Evolutionary conservation across 2,329 filamentous ascomycete genomes (phyloP).

Genomic region (Endothia cerciana): DNA sequence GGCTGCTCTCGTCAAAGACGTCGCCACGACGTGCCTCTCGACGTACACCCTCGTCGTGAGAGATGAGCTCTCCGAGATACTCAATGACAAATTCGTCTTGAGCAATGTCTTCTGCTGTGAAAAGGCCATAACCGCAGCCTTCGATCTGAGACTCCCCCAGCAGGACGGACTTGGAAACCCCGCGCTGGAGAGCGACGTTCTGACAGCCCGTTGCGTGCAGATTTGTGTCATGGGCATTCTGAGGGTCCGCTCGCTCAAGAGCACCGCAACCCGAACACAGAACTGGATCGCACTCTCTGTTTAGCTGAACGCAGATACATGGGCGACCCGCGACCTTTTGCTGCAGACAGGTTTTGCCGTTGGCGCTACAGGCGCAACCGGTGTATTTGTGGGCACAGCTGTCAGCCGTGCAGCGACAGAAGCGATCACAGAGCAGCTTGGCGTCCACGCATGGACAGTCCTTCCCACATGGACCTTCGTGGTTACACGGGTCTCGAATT

Average conservation of each 20-base stretch:
- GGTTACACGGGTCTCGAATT: slow-evolving; percentile 67
- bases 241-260: slow-evolving; percentile 67
- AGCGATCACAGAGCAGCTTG: slow-evolving; percentile 71
- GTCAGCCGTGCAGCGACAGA: slow-evolving; percentile 66
- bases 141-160: slow-evolving; percentile 72
- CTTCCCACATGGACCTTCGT: slow-evolving; percentile 67
- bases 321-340: slow-evolving; percentile 59
- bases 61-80: slow-evolving; percentile 79
- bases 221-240: slow-evolving; percentile 63
- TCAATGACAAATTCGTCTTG: slow-evolving; percentile 78
- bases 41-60: slow-evolving; percentile 69
- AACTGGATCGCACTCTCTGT: slow-evolving; percentile 80
- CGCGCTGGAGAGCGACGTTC: slow-evolving; percentile 74
- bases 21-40: slow-evolving; percentile 65
- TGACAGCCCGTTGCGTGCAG: slow-evolving; percentile 66
- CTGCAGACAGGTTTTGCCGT: slow-evolving; percentile 61
- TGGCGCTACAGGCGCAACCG: slow-evolving; percentile 65
- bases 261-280: slow-evolving; percentile 75
- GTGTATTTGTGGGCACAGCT: slow-evolving; percentile 67
- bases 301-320: slow-evolving; percentile 73
- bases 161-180: slow-evolving; percentile 65
- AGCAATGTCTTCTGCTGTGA: slow-evolving; percentile 68
- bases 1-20: slow-evolving; percentile 64
- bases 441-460: slow-evolving; percentile 66
- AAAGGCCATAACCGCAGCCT: slow-evolving; percentile 74